Conservation (phyloP, 1,139 yeast species). For the Candida anutae region DNA sequence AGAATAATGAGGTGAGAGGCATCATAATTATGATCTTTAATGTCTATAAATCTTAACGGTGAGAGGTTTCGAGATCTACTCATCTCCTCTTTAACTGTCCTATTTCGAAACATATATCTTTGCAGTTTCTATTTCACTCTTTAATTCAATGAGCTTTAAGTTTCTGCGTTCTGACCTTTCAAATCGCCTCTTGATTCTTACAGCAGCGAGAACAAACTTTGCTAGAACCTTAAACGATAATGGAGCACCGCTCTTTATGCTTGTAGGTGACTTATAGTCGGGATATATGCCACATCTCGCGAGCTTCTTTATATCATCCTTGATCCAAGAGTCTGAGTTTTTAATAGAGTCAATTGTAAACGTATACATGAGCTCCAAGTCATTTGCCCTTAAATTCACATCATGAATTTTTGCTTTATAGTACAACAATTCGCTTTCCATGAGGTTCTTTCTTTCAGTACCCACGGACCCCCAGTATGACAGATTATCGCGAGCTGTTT, state of each 20-base stretch:
- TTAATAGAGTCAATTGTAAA: conserved; percentile 41
- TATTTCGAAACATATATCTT: too few species aligned
- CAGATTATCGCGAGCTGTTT: conserved; percentile 6
- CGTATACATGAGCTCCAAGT: conserved; percentile 44
- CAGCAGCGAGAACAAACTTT: conserved; percentile 48
- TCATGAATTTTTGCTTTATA: conserved; percentile 33
- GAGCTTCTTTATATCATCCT: conserved; percentile 35
- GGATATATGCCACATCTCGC: conserved; percentile 46
- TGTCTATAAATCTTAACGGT: too few species aligned
- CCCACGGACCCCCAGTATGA: neutral
- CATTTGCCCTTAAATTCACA: conserved; percentile 32
- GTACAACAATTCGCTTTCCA: conserved; percentile 24
- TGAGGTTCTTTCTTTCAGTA: conserved; percentile 5
- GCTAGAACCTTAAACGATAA: conserved; percentile 19
- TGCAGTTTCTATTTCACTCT: conserved; percentile 19
- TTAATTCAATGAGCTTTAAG: conserved; percentile 17
- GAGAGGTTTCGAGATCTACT: too few species aligned
- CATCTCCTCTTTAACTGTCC: too few species aligned
- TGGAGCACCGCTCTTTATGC: neutral
- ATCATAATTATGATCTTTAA: neutral
- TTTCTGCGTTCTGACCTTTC: conserved; percentile 21
- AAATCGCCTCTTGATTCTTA: conserved; percentile 39
- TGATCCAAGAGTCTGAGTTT: conserved; percentile 31
- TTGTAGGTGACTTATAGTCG: conserved; percentile 23
- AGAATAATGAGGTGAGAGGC: conserved; percentile 23